phyloP scores from a whole-genome alignment of 805 yeast genomes.

The Torulaspora delbrueckii region DNA sequence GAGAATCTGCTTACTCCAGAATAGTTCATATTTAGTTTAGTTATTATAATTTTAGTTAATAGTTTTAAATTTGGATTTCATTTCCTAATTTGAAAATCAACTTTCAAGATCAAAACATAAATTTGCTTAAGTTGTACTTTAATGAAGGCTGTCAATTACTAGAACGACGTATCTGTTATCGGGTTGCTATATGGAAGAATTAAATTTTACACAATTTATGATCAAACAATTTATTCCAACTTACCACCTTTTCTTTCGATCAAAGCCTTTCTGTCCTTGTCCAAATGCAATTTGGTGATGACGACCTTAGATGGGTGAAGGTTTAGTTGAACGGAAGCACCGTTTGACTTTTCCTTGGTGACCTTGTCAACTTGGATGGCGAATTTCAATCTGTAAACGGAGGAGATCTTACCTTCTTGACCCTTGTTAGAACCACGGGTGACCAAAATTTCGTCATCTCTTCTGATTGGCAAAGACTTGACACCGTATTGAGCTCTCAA shows the following conservation, averaged over 20 bases:
- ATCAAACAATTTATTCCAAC: conserved; percentile 58
- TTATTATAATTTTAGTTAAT: too few species aligned
- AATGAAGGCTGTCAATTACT: not conserved
- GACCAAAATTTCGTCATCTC: conserved; percentile 91
- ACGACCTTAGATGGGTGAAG: conserved; percentile 98
- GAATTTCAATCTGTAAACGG: conserved; percentile 98
- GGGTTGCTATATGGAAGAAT: conserved; percentile 12
- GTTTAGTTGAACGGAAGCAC: conserved; percentile 95
- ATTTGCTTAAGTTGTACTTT: too few species aligned
- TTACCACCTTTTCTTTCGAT: conserved; percentile 98
- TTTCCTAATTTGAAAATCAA: not conserved
- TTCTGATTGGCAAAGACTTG: conserved; percentile 94
- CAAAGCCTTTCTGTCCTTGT: conserved; percentile 98
- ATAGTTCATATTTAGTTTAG: too few species aligned
- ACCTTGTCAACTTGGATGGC: conserved; percentile 95
- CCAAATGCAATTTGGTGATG: conserved; percentile 96
- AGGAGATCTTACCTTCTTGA: conserved; percentile 95
- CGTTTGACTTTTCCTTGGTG: conserved; percentile 95
- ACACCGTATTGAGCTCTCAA: conserved; percentile 95
- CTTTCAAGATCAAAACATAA: not conserved
- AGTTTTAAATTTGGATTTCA: not conserved
- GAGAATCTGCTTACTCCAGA: too few species aligned
- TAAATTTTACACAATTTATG: conserved; percentile 13
- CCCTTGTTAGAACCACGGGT: conserved; percentile 99
- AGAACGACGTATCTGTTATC: conserved; percentile 5